phyloP scores from a whole-genome alignment of 2,329 filamentous ascomycete species.

The Trichoderma sp. region DNA sequence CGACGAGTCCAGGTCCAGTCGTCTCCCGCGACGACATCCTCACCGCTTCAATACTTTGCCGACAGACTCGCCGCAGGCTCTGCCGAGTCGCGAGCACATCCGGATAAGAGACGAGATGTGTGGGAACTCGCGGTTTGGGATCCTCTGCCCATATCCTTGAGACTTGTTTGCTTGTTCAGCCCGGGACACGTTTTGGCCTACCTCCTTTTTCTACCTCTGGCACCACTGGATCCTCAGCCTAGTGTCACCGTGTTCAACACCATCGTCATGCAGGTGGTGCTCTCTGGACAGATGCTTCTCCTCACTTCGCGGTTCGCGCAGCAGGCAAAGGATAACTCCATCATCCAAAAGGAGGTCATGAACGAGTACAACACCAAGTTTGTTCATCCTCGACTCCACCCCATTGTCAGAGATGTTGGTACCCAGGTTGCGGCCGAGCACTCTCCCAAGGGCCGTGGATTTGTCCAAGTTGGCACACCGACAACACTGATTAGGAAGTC shows the following conservation, averaged over 20 bases:
- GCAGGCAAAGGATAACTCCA: conserved; percentile 77
- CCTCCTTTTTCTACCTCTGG: conserved; percentile 79
- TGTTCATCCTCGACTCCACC: conserved; percentile 85
- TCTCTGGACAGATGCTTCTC: conserved; percentile 74
- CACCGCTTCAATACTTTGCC: conserved; percentile 73
- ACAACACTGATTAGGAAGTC: conserved; percentile 66
- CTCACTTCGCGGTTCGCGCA: conserved; percentile 74
- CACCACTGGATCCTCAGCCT: conserved; percentile 71
- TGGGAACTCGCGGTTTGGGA: conserved; percentile 97
- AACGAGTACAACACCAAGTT: conserved; percentile 96
- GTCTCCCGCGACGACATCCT: conserved; percentile 66
- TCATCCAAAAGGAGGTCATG: conserved; percentile 89
- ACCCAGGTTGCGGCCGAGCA: conserved; percentile 67
- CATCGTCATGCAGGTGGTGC: conserved; percentile 68
- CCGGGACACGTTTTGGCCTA: conserved; percentile 92
- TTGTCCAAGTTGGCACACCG: conserved; percentile 52
- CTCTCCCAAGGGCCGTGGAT: conserved; percentile 41
- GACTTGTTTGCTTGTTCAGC: conserved; percentile 86
- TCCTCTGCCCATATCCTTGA: conserved; percentile 77
- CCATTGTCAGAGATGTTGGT: conserved; percentile 71
- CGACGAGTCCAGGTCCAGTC: conserved; percentile 86
- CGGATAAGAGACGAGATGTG: conserved; percentile 78
- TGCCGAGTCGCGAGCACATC: conserved; percentile 80
- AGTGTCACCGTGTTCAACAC: conserved; percentile 85
- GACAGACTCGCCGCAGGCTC: conserved; percentile 65